Conservation (phyloP, 768 basidiomycete species). For the Agrocybe praecox region DNA sequence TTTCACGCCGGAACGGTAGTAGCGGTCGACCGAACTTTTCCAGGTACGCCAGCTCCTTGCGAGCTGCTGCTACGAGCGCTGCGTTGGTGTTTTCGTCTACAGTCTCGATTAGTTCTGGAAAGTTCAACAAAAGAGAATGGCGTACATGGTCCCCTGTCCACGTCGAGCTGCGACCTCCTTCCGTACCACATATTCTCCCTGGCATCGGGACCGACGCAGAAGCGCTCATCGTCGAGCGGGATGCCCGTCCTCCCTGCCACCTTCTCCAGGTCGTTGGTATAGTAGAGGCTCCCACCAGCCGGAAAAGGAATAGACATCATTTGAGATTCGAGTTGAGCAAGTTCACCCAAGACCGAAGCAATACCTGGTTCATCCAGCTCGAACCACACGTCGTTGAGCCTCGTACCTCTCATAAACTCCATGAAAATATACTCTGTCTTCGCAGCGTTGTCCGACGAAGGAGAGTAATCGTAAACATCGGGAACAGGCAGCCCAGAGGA, state of each 20-base stretch:
- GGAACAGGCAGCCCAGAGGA: constrained; percentile 11
- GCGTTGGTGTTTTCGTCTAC: constrained; percentile 47
- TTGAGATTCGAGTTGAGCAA: constrained; percentile 45
- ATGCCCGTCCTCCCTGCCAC: constrained; percentile 32
- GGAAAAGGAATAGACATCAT: constrained; percentile 53
- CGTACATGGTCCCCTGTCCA: constrained; percentile 56
- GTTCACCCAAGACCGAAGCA: constrained; percentile 43
- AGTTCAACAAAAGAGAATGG: constrained; percentile 13
- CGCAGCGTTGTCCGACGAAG: constrained; percentile 34
- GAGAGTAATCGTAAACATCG: constrained; percentile 13
- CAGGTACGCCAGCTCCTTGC: constrained; percentile 52
- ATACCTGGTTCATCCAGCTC: constrained; percentile 38
- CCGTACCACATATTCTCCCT: constrained; percentile 50
- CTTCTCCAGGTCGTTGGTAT: constrained; percentile 44
- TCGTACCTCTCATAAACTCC: constrained; percentile 43
- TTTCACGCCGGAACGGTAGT: constrained; percentile 41
- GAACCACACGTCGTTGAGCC: constrained; percentile 41
- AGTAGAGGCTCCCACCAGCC: constrained; percentile 56
- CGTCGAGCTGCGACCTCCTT: constrained; percentile 48
- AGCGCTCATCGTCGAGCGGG: constrained; percentile 38
- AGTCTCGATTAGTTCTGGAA: constrained; percentile 19
- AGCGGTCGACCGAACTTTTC: constrained; percentile 48
- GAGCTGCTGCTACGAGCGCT: constrained; percentile 42
- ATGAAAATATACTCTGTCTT: constrained; percentile 48
- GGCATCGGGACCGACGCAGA: constrained; percentile 49